Conservation (phyloP, 2,329 filamentous ascomycete species). For the Fusarium cicatricum region DNA sequence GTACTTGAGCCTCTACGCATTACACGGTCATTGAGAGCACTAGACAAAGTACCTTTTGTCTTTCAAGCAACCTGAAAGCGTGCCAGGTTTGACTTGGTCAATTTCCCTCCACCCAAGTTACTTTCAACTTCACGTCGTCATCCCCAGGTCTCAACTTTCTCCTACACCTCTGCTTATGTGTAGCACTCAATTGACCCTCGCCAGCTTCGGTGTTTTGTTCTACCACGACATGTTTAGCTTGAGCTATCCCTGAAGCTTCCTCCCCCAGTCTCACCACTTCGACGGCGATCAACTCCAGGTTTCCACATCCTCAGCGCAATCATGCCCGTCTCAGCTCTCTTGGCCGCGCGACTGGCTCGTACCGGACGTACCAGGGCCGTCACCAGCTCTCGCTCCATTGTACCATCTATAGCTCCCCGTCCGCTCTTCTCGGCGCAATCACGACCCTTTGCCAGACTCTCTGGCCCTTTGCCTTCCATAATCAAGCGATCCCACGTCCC, state of each 20-base stretch:
- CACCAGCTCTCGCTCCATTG: conserved; percentile 22
- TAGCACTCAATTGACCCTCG: conserved; percentile 16
- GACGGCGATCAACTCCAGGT: conserved; percentile 8
- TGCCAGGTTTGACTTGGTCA: not conserved
- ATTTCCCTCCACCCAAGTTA: not conserved
- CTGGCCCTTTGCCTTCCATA: conserved; percentile 19
- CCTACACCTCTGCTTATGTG: not conserved
- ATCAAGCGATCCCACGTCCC: conserved; percentile 15
- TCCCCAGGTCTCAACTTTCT: not conserved
- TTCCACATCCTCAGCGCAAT: conserved; percentile 5
- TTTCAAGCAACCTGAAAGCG: not conserved
- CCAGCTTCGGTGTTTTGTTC: conserved; percentile 3
- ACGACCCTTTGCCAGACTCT: conserved; percentile 35
- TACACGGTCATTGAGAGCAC: conserved; percentile 18
- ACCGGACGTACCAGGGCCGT: conserved; percentile 21
- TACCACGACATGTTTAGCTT: conserved; percentile 16
- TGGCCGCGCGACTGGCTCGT: conserved; percentile 38
- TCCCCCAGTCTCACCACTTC: not conserved
- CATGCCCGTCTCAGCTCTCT: conserved; percentile 38
- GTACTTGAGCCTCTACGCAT: conserved; percentile 5
- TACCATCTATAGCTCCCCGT: conserved; percentile 21
- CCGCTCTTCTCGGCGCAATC: conserved; percentile 22
- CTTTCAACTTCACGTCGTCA: not conserved
- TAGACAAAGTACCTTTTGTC: conserved; percentile 5
- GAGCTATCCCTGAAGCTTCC: conserved; percentile 12